Evolutionary conservation across 2,329 filamentous ascomycete species (phyloP).

Genomic region (Trichoderma simmonsii): DNA sequence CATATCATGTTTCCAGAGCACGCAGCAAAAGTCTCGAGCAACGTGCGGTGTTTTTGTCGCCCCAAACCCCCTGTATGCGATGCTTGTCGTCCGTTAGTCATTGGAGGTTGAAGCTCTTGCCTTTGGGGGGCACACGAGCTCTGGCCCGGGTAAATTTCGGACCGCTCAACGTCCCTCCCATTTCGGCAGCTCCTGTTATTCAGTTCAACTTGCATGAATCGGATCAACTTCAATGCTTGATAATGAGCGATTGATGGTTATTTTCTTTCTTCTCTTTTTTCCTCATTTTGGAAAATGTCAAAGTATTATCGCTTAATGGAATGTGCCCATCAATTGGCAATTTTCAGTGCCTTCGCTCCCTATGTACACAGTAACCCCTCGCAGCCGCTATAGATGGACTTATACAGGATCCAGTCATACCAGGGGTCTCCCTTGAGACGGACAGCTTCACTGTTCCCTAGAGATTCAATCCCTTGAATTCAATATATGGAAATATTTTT

Average conservation of each 20-base stretch:
- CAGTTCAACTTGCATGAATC: not conserved
- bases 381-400: not conserved
- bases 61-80: not conserved
- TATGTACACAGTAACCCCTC: not conserved
- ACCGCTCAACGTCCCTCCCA: not conserved
- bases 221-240: not conserved
- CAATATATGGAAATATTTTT: not conserved
- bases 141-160: constrained; percentile 18
- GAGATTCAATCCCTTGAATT: not conserved
- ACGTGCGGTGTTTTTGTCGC: not conserved
- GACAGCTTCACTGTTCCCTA: not conserved
- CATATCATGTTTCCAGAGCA: not conserved
- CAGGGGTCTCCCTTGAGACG: not conserved
- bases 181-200: not conserved
- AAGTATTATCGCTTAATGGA: not conserved
- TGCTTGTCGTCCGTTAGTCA: not conserved
- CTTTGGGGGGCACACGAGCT: constrained; percentile 1
- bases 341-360: not conserved
- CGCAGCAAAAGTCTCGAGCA: not conserved
- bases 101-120: not conserved
- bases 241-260: no score
- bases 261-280: not conserved
- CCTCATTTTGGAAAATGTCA: no score
- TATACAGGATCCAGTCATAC: not conserved
- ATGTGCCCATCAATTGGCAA: not conserved